Evolutionary conservation across 345 rosid species (phyloP).

Genomic region (Populus simonii): DNA sequence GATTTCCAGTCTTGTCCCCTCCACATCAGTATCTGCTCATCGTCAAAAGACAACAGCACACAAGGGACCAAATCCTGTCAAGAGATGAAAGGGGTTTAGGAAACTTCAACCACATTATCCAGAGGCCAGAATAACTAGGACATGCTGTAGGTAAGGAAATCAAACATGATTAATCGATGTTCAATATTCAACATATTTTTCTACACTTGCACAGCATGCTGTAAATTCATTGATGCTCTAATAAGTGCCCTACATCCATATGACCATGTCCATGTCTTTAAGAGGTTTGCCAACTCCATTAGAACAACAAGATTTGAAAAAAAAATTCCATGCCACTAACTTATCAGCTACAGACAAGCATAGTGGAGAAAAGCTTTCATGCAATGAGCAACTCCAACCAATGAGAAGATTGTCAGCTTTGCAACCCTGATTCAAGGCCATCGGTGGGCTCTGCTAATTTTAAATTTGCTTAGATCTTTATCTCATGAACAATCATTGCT

Average conservation of each 20-base stretch:
- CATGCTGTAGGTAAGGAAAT: neutral
- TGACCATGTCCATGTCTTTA: neutral
- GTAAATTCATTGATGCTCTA: neutral
- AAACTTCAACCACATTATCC: neutral
- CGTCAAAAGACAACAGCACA: constrained; percentile 79
- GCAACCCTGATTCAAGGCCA: neutral
- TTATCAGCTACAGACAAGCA: neutral
- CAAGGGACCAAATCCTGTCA: constrained; percentile 87
- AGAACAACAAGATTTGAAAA: neutral
- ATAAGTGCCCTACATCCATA: neutral
- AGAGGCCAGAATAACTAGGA: constrained; percentile 2
- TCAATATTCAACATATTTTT: constrained; percentile 1
- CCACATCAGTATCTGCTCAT: constrained; percentile 90
- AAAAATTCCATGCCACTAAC: neutral
- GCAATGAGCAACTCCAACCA: neutral
- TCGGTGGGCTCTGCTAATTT: neutral
- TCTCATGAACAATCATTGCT: no score
- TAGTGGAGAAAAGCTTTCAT: neutral
- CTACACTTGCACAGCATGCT: neutral
- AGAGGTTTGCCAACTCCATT: neutral
- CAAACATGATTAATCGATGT: constrained; percentile 3
- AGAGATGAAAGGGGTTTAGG: neutral
- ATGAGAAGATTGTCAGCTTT: neutral
- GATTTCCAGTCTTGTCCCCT: constrained; percentile 85
- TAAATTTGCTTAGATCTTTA: no score